Evolutionary conservation across 2,329 filamentous ascomycete genomes (phyloP).

Genomic region (Colletotrichum chlorophyti): DNA sequence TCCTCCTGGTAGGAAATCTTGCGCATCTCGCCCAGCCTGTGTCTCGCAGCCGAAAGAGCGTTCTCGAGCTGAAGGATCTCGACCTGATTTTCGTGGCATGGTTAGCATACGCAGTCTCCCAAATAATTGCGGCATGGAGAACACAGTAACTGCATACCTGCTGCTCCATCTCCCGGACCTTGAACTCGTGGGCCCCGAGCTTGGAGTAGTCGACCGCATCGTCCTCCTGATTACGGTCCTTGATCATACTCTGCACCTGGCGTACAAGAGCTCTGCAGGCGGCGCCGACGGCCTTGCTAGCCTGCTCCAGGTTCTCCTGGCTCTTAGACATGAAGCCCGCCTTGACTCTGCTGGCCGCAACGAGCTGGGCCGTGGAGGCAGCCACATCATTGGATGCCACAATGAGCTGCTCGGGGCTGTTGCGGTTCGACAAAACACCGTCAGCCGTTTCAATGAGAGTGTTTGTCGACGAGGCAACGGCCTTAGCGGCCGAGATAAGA

Average conservation of each 20-base stretch:
- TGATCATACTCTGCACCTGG: constrained; percentile 94
- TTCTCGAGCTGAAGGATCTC: constrained; percentile 98
- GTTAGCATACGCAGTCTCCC: too few relatives aligned
- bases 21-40: constrained; percentile 93
- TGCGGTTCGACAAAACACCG: constrained; percentile 88
- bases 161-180: constrained; percentile 98
- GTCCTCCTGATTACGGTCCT: constrained; percentile 80
- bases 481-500: constrained; percentile 95
- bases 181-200: constrained; percentile 94
- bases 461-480: constrained; percentile 91
- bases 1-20: constrained; percentile 95
- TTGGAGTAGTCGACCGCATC: constrained; percentile 87
- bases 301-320: constrained; percentile 88
- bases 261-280: constrained; percentile 88
- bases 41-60: constrained; percentile 76
- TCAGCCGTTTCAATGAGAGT: constrained; percentile 97
- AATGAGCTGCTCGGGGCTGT: constrained; percentile 95
- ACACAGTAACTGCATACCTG: constrained; percentile 70
- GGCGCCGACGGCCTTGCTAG: constrained; percentile 89
- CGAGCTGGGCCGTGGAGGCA: constrained; percentile 93
- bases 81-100: constrained; percentile 63
- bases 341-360: constrained; percentile 95
- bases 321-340: constrained; percentile 98
- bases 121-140: too few relatives aligned
- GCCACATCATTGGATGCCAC: constrained; percentile 97